These are phyloP conservation scores for Exophiala phaeomuriformis DNA, from an alignment of 2,329 filamentous ascomycete species.

Conservation along the genomic window DNA sequence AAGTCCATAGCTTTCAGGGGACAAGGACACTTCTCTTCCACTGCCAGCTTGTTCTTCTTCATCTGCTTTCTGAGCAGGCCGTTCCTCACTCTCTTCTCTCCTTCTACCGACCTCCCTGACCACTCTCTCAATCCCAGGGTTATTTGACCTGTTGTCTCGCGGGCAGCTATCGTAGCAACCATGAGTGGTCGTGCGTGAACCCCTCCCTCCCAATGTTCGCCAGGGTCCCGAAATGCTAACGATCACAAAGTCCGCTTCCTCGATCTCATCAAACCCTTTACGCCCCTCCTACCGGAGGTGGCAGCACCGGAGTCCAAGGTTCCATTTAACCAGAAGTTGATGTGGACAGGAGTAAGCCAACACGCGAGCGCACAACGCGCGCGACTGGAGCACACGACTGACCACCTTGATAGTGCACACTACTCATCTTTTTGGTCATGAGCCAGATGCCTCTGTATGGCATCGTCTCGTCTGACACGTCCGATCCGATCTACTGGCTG, in stretches of 20 bases:
- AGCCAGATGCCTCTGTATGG: conserved; percentile 99
- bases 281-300: conserved; percentile 98
- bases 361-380: conserved; percentile 3
- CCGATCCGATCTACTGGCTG: conserved; percentile 98
- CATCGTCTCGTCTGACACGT: conserved; percentile 97
- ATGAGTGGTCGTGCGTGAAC: conserved; percentile 22
- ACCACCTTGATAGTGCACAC: conserved; percentile 54
- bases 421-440: conserved; percentile 99
- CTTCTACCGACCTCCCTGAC: background rate
- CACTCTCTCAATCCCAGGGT: background rate
- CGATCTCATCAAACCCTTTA: conserved; percentile 98
- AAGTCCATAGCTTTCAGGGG: conserved; percentile 1
- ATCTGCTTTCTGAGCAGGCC: background rate
- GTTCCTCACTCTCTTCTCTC: background rate
- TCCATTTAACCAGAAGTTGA: conserved; percentile 96
- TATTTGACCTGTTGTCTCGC: conserved; percentile 2
- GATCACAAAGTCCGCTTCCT: conserved; percentile 77
- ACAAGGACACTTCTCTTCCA: background rate
- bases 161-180: conserved; percentile 12
- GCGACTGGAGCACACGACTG: conserved; percentile 13
- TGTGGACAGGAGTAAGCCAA: conserved; percentile 68
- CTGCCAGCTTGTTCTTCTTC: background rate
- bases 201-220: conserved; percentile 9
- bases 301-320: conserved; percentile 97
- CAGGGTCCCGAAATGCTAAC: conserved; percentile 13